Evolutionary conservation across 768 basidiomycete genomes (phyloP).

Genomic region (Leccinum uliginosum): DNA sequence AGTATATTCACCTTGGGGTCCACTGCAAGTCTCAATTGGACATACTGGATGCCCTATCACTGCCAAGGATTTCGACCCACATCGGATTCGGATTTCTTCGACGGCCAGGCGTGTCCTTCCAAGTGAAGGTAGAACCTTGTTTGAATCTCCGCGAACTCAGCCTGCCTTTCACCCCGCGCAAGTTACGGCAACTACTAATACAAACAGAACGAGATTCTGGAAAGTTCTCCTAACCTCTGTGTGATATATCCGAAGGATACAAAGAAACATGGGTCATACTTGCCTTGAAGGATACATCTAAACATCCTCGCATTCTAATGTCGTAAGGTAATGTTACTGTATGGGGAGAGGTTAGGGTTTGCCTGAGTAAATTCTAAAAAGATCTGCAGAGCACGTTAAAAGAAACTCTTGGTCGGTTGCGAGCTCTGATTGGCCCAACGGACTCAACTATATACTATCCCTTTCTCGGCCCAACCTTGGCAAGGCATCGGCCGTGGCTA

Average conservation of each 20-base stretch:
- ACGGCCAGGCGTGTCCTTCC: too few relatives aligned
- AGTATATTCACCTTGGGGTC: conserved; percentile 49
- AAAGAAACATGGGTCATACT: not conserved
- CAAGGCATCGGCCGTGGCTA: not conserved
- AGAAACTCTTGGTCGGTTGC: not conserved
- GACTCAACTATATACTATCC: not conserved
- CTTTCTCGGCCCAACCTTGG: not conserved
- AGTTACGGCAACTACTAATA: conserved; percentile 2
- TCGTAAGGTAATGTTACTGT: not conserved
- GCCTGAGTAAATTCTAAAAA: not conserved
- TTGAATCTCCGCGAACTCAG: conserved; percentile 26
- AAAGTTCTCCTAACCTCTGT: not conserved
- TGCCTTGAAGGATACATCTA: not conserved
- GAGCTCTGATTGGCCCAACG: not conserved
- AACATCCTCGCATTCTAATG: not conserved
- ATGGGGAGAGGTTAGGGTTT: not conserved
- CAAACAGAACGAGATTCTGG: not conserved
- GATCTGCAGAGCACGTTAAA: not conserved
- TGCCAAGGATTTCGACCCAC: conserved; percentile 40
- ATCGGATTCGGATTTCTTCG: too few relatives aligned
- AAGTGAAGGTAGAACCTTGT: not conserved
- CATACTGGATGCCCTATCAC: conserved; percentile 44
- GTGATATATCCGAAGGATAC: too few relatives aligned
- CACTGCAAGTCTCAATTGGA: conserved; percentile 49
- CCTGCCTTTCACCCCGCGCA: conserved; percentile 9